phyloP scores from a whole-genome alignment of 2,329 filamentous ascomycete genomes.

The Talaromyces sp. region DNA sequence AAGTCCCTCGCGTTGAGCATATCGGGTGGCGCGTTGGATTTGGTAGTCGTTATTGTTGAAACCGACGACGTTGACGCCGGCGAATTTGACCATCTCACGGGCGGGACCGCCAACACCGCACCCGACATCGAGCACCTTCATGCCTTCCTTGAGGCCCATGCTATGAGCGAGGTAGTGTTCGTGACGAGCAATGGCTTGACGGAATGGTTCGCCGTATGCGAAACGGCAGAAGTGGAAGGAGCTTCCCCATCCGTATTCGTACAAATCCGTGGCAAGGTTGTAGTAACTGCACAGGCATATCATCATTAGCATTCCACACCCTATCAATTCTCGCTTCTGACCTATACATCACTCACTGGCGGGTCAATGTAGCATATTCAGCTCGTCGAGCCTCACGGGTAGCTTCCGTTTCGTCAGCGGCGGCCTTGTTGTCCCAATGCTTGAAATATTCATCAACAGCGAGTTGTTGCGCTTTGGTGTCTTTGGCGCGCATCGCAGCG shows the following conservation, averaged over 20 bases:
- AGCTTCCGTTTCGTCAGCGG: constrained; percentile 73
- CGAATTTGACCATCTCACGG: constrained; percentile 93
- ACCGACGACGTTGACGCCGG: constrained; percentile 79
- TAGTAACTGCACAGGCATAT: constrained; percentile 67
- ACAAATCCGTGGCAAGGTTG: constrained; percentile 91
- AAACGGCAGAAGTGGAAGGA: constrained; percentile 98
- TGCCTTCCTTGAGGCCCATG: constrained; percentile 78
- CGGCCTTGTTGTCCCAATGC: constrained; percentile 86
- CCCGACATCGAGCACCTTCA: constrained; percentile 91
- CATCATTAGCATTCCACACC: constrained; percentile 13
- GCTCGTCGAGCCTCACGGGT: constrained; percentile 72
- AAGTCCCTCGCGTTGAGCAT: constrained; percentile 76
- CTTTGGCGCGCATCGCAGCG: constrained; percentile 79
- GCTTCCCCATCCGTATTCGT: constrained; percentile 95
- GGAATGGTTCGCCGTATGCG: constrained; percentile 77
- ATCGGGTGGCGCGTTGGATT: constrained; percentile 84
- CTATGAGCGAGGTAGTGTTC: constrained; percentile 94
- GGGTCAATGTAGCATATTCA: constrained; percentile 88
- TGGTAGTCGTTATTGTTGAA: constrained; percentile 99
- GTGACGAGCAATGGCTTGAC: constrained; percentile 88
- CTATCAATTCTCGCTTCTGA: background rate
- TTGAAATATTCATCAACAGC: constrained; percentile 92
- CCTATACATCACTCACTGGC: constrained; percentile 62
- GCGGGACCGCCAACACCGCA: constrained; percentile 96
- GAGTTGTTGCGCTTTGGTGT: constrained; percentile 68